These are phyloP conservation scores for Scedosporium minutisporum DNA, from an alignment of 2,329 filamentous ascomycete species.

Conservation along the genomic window DNA sequence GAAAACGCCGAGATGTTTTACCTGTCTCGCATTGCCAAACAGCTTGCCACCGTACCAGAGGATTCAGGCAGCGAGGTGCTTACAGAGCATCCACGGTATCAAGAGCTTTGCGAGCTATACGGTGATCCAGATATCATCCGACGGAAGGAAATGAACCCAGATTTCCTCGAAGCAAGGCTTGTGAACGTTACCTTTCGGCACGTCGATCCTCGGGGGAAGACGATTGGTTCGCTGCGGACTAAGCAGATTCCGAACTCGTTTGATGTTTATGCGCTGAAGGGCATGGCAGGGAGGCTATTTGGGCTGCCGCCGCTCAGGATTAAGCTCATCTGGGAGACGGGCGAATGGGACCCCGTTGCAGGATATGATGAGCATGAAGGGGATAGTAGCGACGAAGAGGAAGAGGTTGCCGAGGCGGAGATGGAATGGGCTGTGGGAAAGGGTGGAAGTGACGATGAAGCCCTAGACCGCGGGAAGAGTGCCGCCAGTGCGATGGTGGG, in stretches of 20 bases:
- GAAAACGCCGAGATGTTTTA: constrained; percentile 91
- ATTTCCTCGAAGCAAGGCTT: constrained; percentile 73
- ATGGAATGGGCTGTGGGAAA: constrained; percentile 15
- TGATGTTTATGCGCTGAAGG: constrained; percentile 74
- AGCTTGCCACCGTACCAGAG: constrained; percentile 53
- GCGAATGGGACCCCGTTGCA: constrained; percentile 75
- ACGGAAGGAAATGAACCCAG: constrained; percentile 54
- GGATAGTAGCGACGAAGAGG: constrained; percentile 43
- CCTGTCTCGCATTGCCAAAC: constrained; percentile 69
- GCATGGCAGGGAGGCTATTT: constrained; percentile 66
- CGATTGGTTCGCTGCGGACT: constrained; percentile 17
- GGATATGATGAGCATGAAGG: constrained; percentile 50
- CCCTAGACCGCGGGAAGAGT: constrained; percentile 7
- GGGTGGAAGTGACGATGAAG: constrained; percentile 13
- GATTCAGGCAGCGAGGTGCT: constrained; percentile 45
- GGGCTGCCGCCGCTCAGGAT: constrained; percentile 52
- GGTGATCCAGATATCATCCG: constrained; percentile 58
- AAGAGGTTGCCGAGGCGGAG: constrained; percentile 26
- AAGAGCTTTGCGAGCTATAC: constrained; percentile 64
- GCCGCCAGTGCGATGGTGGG: constrained; percentile 26
- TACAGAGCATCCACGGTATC: constrained; percentile 59
- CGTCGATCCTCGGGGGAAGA: constrained; percentile 8
- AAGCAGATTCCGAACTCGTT: constrained; percentile 62
- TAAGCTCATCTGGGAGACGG: constrained; percentile 75
- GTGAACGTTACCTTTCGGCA: constrained; percentile 51